Base-by-base conservation (phyloP, 495 filamentous ascomycete genomes). In the Penicillium bialowiezense region DNA sequence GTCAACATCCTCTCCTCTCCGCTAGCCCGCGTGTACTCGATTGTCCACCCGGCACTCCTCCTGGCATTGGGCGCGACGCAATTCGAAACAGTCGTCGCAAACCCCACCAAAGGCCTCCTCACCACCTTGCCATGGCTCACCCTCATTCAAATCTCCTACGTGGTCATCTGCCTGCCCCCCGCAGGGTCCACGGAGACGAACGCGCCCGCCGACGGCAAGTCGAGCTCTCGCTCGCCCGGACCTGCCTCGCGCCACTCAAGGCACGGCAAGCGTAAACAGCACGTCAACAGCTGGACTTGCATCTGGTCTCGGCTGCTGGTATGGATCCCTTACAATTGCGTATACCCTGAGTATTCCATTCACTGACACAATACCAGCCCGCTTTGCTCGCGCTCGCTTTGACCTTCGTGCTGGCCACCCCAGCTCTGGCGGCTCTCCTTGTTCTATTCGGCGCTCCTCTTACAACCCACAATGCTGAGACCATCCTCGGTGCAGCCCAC, bases 381-480 rank as follows among this genome's bases (percentile, higher is more conserved):
- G 71, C 81, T 3, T 58, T 84, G 55, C 64, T 88, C 55, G 77
- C 81, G 9, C 55, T 78, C 32, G 58, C 87, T 42, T 72, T 90
- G 12, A 79, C 86, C 32, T 65, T 86, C 49, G 62, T 88, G 32
- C 74, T 95, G 44, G 77, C 80, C 13, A 78, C 81, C 0, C 84
- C 85, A 18, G 58, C 81, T 37, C 70, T 95, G 23, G 72, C 83
- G 53, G 64, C 78, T 45, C 60, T 84, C 18, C 76, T 95, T 54
- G 75, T 97, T 60, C 83, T 96, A 44, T 92, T 97, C 69, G 95
- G 93, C 50, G 93, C 92, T 12, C 93, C 93, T 0, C 64, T 93
- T 43, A 90, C 89, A 14, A 91, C 90, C 0, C 91, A 96, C 62
- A 72, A 87, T 43, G 42, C 72, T 8, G 84, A 95, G 37, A 98